Conservation (phyloP, 2,329 filamentous ascomycete genomes). For the Aspergillus quadricinctus region DNA sequence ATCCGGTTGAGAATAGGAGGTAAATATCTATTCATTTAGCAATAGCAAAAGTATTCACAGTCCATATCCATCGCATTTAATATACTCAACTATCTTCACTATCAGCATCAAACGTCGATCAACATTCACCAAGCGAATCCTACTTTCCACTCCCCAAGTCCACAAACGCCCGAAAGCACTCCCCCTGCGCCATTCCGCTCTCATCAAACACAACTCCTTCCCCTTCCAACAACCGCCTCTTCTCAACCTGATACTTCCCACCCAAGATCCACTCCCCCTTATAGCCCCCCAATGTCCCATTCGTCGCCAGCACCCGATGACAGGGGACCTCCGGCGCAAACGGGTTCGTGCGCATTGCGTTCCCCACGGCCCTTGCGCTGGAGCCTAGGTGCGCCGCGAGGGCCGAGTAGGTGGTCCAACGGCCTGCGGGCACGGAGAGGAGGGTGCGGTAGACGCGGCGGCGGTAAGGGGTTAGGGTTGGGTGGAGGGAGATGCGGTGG, state of each 20-base stretch:
- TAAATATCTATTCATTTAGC: not conserved
- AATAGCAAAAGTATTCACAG: not conserved
- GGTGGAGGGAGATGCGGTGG: conserved; percentile 40
- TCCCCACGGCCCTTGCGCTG: conserved; percentile 72
- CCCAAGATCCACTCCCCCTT: conserved; percentile 42
- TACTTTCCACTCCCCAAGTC: not conserved
- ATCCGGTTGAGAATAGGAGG: not conserved
- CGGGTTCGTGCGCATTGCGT: conserved; percentile 70
- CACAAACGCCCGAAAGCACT: conserved; percentile 31
- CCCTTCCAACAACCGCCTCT: conserved; percentile 27
- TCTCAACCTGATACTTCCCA: conserved; percentile 35
- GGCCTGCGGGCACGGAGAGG: conserved; percentile 70
- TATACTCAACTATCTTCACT: not conserved
- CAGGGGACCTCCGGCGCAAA: conserved; percentile 80
- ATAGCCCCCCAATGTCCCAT: conserved; percentile 55
- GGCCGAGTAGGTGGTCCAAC: conserved; percentile 72
- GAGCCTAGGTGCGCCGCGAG: conserved; percentile 65
- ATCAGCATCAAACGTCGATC: not conserved
- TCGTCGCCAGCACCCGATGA: conserved; percentile 72
- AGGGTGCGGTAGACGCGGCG: conserved; percentile 63
- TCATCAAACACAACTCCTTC: conserved; percentile 35
- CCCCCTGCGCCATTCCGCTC: conserved; percentile 22
- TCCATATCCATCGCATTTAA: not conserved
- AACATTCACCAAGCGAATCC: not conserved
- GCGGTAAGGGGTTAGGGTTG: conserved; percentile 48